Evolutionary conservation across 805 yeast species (phyloP).

Genomic region (Wickerhamiella slavikovae): DNA sequence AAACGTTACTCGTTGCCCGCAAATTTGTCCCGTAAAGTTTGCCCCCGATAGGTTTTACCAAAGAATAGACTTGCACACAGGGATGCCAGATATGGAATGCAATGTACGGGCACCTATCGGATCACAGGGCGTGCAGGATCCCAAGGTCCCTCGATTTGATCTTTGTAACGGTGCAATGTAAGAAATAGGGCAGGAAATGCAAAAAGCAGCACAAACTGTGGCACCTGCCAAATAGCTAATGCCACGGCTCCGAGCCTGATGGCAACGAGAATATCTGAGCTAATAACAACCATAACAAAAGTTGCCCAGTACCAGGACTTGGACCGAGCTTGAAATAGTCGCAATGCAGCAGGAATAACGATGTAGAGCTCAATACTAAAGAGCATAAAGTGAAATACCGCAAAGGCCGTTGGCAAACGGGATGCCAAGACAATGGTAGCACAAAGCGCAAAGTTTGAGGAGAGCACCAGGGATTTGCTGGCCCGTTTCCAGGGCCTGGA

Average conservation of each 20-base stretch:
- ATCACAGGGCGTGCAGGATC: constrained; percentile 63
- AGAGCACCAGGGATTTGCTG: constrained; percentile 28
- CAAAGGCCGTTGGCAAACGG: constrained; percentile 48
- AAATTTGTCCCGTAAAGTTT: no score
- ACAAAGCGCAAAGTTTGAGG: constrained; percentile 66
- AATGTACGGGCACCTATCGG: no score
- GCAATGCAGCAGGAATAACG: constrained; percentile 48
- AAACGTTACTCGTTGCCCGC: no score
- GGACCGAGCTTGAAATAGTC: constrained; percentile 28
- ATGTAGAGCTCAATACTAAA: constrained; percentile 54
- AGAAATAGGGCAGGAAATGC: constrained; percentile 53
- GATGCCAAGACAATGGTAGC: constrained; percentile 83
- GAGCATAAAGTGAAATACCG: constrained; percentile 69
- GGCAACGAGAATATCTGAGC: constrained; percentile 8
- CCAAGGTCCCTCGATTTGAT: constrained; percentile 83
- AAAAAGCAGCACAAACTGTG: constrained; percentile 29
- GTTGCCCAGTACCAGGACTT: constrained; percentile 13
- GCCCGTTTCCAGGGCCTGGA: constrained; percentile 36
- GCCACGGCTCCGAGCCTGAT: constrained; percentile 19
- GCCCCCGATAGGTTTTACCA: no score
- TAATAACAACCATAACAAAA: constrained; percentile 7
- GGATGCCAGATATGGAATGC: no score
- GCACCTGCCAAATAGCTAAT: constrained; percentile 28
- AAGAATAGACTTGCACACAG: no score
- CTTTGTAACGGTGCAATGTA: constrained; percentile 55